phyloP scores from a whole-genome alignment of 345 rosid species.

The Populus tremula region DNA sequence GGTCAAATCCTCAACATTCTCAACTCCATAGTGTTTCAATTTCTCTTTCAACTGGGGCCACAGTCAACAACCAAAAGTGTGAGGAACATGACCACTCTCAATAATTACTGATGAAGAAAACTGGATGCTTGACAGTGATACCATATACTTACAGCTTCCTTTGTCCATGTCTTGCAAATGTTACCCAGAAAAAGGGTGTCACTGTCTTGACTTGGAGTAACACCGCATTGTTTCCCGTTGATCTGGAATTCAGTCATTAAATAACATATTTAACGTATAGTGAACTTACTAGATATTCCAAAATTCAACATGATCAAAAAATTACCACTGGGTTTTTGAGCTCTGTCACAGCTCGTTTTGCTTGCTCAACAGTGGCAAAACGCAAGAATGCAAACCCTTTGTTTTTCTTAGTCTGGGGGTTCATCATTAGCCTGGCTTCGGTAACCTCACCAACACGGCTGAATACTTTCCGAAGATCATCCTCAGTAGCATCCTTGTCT shows the following conservation, averaged over 20 bases:
- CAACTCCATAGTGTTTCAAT: conserved; percentile 92
- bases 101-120: conserved; percentile 13
- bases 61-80: conserved; percentile 31
- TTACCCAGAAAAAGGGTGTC: conserved; percentile 95
- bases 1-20: conserved; percentile 79
- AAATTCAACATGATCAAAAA: conserved; percentile 32
- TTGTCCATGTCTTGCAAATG: conserved; percentile 93
- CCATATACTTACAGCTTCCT: conserved; percentile 82
- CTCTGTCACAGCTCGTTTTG: conserved; percentile 76
- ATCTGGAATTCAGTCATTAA: conserved; percentile 66
- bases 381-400: conserved; percentile 97
- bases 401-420: conserved; percentile 85
- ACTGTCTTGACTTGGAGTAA: conserved; percentile 90
- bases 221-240: conserved; percentile 95
- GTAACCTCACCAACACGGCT: conserved; percentile 75
- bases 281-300: conserved; percentile 30
- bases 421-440: conserved; percentile 87
- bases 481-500: conserved; percentile 83
- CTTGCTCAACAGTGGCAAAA: conserved; percentile 87
- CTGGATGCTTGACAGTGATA: conserved; percentile 15
- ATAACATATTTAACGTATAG: conserved; percentile 28
- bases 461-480: conserved; percentile 77
- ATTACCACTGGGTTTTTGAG: conserved; percentile 87
- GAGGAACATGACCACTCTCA: conserved; percentile 11
- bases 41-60: conserved; percentile 84